phyloP scores from a whole-genome alignment of 2,329 filamentous ascomycete genomes.

The Cytospora chrysosperma region DNA sequence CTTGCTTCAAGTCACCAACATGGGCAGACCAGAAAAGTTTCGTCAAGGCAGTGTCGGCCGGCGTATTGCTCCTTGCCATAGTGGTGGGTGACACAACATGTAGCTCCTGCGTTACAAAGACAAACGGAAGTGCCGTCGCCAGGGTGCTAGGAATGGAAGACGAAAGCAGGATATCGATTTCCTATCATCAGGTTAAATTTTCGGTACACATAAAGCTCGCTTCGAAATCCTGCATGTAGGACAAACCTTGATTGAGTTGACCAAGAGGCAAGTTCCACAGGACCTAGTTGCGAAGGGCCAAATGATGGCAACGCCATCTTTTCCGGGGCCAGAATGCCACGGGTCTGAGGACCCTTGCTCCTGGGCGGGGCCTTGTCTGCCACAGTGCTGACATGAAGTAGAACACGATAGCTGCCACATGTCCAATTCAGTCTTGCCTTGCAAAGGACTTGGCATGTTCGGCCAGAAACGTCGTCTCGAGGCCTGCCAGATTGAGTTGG shows the following conservation, averaged over 20 bases:
- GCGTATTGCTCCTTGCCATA: slow-evolving; percentile 50
- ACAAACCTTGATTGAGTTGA: slow-evolving; percentile 63
- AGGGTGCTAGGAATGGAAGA: slow-evolving; percentile 59
- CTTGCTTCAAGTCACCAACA: slow-evolving; percentile 59
- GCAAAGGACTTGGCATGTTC: slow-evolving; percentile 67
- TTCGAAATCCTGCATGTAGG: background rate
- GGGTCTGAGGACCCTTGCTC: slow-evolving; percentile 37
- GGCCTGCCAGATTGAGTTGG: slow-evolving; percentile 68
- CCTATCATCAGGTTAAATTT: slow-evolving; percentile 48
- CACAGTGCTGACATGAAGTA: slow-evolving; percentile 67
- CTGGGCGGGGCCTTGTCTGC: slow-evolving; percentile 36
- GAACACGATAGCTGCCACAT: slow-evolving; percentile 74
- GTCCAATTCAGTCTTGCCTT: slow-evolving; percentile 64
- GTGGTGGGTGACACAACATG: slow-evolving; percentile 58
- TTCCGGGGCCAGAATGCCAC: slow-evolving; percentile 62
- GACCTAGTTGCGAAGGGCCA: slow-evolving; percentile 70
- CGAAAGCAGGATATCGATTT: slow-evolving; percentile 67
- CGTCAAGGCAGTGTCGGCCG: slow-evolving; percentile 50
- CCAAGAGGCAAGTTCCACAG: slow-evolving; percentile 65
- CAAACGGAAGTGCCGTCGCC: slow-evolving; percentile 67
- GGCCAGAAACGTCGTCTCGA: slow-evolving; percentile 66
- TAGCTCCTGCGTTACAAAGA: slow-evolving; percentile 61
- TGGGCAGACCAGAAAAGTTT: slow-evolving; percentile 67
- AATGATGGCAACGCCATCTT: slow-evolving; percentile 58
- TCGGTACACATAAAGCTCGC: background rate